Conservation (phyloP, 2,329 filamentous ascomycete genomes). For the Ceratocystis huliohia region DNA sequence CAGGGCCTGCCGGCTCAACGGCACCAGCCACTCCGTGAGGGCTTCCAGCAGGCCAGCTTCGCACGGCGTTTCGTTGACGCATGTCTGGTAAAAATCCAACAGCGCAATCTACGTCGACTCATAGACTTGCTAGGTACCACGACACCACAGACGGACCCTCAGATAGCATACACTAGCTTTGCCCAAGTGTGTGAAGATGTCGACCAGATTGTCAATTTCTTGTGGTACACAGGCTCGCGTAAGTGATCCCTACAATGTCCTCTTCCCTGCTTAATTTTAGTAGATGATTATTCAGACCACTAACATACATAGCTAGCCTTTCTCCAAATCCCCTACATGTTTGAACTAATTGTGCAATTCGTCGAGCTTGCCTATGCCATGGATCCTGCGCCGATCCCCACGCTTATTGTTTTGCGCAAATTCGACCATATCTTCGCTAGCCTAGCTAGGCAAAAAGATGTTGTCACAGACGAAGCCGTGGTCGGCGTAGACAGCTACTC, state of each 20-base stretch:
- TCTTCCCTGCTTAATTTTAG: too few relatives aligned
- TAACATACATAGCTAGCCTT: constrained; percentile 22
- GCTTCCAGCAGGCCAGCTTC: neutral
- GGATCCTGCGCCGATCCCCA: constrained; percentile 40
- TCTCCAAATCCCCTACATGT: constrained; percentile 60
- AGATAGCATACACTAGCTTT: constrained; percentile 47
- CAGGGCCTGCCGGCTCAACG: constrained; percentile 9
- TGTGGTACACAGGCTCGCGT: constrained; percentile 85
- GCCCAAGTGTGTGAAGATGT: constrained; percentile 61
- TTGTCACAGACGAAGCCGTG: constrained; percentile 50
- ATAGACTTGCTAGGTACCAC: neutral
- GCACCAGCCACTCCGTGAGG: constrained; percentile 3
- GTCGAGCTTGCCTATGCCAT: constrained; percentile 51
- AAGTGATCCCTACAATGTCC: constrained; percentile 28
- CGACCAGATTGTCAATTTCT: constrained; percentile 59
- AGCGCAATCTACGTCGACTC: constrained; percentile 7
- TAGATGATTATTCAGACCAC: neutral
- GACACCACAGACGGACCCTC: constrained; percentile 34
- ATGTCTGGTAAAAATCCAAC: constrained; percentile 12
- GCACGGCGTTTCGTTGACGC: constrained; percentile 12
- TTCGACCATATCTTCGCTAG: constrained; percentile 74
- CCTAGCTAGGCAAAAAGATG: constrained; percentile 54
- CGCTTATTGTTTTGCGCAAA: constrained; percentile 61
- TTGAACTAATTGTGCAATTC: constrained; percentile 61
- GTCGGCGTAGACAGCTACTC: constrained; percentile 55